phyloP scores from a whole-genome alignment of 2,329 filamentous ascomycete species.

The Gaeumannomyces tritici region DNA sequence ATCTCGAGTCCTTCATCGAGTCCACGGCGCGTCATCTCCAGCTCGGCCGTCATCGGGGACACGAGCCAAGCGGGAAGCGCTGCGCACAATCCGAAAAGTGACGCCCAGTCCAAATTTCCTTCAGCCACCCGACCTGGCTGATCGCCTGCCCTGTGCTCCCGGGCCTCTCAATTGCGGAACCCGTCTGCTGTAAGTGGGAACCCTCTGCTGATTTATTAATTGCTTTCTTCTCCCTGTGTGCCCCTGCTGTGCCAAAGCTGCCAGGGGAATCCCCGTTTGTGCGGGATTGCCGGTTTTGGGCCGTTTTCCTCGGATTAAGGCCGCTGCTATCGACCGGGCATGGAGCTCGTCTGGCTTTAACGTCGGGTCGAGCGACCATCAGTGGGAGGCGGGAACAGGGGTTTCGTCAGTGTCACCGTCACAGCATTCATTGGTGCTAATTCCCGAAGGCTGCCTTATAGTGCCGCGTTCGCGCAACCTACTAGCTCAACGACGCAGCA shows the following conservation, averaged over 20 bases:
- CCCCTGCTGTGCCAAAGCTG: background rate
- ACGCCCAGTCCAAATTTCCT: background rate
- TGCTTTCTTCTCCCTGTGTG: background rate
- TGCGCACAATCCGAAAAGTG: too few species aligned
- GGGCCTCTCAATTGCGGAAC: background rate
- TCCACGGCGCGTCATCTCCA: background rate
- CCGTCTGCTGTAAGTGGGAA: background rate
- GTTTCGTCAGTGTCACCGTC: background rate
- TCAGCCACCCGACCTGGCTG: background rate
- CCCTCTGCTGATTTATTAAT: background rate
- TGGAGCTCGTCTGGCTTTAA: background rate
- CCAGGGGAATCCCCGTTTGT: background rate
- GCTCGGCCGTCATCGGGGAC: background rate
- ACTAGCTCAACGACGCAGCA: background rate
- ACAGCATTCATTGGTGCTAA: background rate
- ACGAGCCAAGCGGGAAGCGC: background rate
- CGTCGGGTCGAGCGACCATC: background rate
- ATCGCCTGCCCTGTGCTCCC: background rate
- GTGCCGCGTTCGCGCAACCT: background rate
- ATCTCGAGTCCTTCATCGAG: background rate
- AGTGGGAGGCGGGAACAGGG: background rate
- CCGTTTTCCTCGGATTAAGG: background rate
- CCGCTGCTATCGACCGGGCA: background rate
- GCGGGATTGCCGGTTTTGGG: background rate
- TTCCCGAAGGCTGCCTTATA: background rate